These are phyloP conservation scores for Schwanniomyces sp. DNA, from an alignment of 805 yeast species.

Conservation along the genomic window DNA sequence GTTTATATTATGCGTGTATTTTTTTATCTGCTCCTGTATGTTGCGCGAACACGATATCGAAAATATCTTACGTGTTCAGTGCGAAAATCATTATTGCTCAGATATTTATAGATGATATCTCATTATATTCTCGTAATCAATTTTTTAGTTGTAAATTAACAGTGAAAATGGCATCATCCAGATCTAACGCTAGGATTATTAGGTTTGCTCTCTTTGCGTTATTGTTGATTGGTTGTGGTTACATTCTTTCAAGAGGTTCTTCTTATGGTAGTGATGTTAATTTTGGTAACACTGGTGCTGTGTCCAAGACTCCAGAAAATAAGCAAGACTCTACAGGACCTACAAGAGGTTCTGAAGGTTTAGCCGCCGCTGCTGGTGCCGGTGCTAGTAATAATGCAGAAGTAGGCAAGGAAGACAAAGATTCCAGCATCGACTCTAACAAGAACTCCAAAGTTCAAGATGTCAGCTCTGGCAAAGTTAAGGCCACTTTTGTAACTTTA, in stretches of 20 bases:
- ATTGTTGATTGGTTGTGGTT: constrained; percentile 35
- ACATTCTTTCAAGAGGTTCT: constrained; percentile 36
- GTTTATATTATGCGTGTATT: not conserved
- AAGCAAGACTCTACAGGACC: not conserved
- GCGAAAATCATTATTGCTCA: not conserved
- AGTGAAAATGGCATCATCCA: constrained; percentile 17
- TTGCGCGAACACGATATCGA: not conserved
- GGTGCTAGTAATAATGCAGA: not conserved
- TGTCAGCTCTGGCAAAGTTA: constrained; percentile 4
- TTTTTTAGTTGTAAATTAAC: not conserved
- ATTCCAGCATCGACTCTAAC: not conserved
- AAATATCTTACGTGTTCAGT: constrained; percentile 1
- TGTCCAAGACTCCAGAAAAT: not conserved
- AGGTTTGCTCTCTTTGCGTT: constrained; percentile 39
- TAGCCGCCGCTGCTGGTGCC: not conserved
- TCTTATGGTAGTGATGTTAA: constrained; percentile 12
- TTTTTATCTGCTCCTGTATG: not conserved
- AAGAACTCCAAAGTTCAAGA: not conserved
- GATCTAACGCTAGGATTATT: constrained; percentile 39
- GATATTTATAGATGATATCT: not conserved
- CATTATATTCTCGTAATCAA: not conserved
- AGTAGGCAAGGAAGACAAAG: not conserved
- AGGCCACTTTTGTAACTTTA: constrained; percentile 67
- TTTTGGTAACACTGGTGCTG: not conserved
- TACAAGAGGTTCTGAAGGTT: too few species aligned